Conservation (phyloP, 1,284 basidiomycete species). For the Rhodotorula sp. region DNA sequence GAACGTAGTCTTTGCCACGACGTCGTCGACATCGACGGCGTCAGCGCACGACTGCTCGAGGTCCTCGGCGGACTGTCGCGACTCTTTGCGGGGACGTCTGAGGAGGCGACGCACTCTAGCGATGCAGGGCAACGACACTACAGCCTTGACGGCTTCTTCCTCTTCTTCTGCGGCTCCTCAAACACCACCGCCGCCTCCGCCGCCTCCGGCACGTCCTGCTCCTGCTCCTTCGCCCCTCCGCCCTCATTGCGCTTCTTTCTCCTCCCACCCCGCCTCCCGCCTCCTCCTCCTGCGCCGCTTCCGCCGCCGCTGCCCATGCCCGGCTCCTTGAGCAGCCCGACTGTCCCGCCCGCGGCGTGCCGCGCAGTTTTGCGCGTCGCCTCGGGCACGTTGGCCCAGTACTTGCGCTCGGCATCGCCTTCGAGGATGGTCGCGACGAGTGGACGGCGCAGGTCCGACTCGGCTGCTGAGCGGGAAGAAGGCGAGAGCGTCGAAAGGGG, state of each 20-base stretch:
- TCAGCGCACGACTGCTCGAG: no score
- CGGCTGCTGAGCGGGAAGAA: conserved; percentile 2
- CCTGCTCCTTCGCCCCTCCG: background rate
- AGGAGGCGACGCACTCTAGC: background rate
- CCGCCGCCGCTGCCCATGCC: background rate
- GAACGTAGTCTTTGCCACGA: no score
- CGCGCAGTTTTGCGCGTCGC: conserved; percentile 24
- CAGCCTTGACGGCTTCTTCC: conserved; percentile 1
- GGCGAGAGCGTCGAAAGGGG: conserved; percentile 9
- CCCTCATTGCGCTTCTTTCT: conserved; percentile 11
- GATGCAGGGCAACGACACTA: background rate
- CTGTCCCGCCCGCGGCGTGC: conserved; percentile 23
- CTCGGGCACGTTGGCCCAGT: conserved; percentile 38
- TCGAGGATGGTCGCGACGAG: conserved; percentile 14
- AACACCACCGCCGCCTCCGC: background rate
- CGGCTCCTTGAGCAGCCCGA: conserved; percentile 23
- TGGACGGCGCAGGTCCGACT: conserved; percentile 21
- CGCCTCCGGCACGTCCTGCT: background rate
- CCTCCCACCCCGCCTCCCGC: background rate
- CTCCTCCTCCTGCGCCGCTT: background rate
- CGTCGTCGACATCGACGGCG: no score
- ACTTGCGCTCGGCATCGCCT: conserved; percentile 30
- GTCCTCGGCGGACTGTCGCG: no score
- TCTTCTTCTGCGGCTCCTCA: conserved; percentile 1
- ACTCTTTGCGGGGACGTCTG: no score